Evolutionary conservation across 257 asterid species (phyloP), one percentile per base, ranked within the genome.

Genomic region (Solanum verrucosum): DNA sequence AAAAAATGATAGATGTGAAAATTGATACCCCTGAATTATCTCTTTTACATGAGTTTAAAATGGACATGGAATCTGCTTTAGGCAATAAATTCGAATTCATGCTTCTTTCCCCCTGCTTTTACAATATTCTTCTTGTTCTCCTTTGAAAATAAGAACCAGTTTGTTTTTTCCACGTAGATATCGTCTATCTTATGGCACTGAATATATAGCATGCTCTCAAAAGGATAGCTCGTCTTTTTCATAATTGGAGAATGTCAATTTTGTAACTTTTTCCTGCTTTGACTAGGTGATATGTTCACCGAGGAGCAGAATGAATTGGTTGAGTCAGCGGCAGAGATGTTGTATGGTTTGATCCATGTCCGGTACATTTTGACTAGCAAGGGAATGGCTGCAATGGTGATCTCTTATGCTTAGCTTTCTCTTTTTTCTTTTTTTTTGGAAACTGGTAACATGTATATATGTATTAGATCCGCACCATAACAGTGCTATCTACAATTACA

Each of bases 271-370:
- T 86, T 59, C 85, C 63, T 85, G 81, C 87, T 84, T 87, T 40
- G 87, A 25, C 29, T 88, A 97, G 99, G 98, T 90, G 99, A 97
- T 87, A 94, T 91, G 95, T 95, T 95, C 88, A 93, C 98, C 6
- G 98, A 96, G 92, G 98, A 95, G 87, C 99, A 96, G 91, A 96
- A 96, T 92, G 99, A 96, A 87, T 88, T 97, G 93, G 95, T 97
- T 87, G 99, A 97, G 93, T 95, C 98, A 67, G 98, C 99, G 52
- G 99, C 99, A 3, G 98, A 96, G 94, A 96, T 95, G 99, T 93
- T 96, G 86, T 96, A 96, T 74, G 98, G 99, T 68, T 94, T 96
- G 87, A 96, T 96, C 93, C 98, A 96, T 90, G 97, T 94, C 40
- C 92, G 99, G 20, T 95, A 94, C 93, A 95, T 96, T 83, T 93